phyloP scores from a whole-genome alignment of 2,329 filamentous ascomycete species.

The Rhinocladiella similis region DNA sequence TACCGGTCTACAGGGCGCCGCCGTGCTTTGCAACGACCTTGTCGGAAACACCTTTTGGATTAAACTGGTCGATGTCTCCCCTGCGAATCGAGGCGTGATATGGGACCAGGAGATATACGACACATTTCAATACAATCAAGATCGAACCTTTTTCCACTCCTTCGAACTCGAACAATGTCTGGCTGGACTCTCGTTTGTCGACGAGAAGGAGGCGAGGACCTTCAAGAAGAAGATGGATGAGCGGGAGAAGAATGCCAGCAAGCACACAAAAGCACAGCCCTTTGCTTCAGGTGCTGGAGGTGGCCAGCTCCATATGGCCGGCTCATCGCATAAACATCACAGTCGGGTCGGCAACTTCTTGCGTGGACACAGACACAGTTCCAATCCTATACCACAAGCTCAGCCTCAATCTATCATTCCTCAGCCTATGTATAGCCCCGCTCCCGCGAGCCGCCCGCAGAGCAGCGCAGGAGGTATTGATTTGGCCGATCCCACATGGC shows the following conservation, averaged over 20 bases:
- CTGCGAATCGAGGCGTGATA: constrained; percentile 78
- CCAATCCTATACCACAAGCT: constrained; percentile 34
- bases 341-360: constrained; percentile 55
- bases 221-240: constrained; percentile 98
- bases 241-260: constrained; percentile 91
- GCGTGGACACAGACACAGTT: constrained; percentile 51
- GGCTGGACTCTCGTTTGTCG: constrained; percentile 86
- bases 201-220: constrained; percentile 95
- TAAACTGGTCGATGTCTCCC: constrained; percentile 93
- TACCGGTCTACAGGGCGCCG: constrained; percentile 87
- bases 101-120: constrained; percentile 99
- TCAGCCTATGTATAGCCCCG: constrained; percentile 26
- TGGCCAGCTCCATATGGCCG: constrained; percentile 42
- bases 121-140: constrained; percentile 90
- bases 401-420: constrained; percentile 29
- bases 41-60: constrained; percentile 97
- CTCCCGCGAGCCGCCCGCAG: constrained; percentile 32
- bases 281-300: constrained; percentile 59
- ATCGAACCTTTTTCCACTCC: constrained; percentile 95
- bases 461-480: constrained; percentile 46
- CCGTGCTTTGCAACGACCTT: constrained; percentile 87
- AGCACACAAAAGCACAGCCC: constrained; percentile 75
- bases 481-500: constrained; percentile 62
- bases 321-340: constrained; percentile 43
- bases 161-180: constrained; percentile 94